Percentiles rank a stretch among this genome's conserved stretches.
phyloP scores from a whole-genome alignment of 768 basidiomycete genomes.

The Auricularia heimuer region DNA sequence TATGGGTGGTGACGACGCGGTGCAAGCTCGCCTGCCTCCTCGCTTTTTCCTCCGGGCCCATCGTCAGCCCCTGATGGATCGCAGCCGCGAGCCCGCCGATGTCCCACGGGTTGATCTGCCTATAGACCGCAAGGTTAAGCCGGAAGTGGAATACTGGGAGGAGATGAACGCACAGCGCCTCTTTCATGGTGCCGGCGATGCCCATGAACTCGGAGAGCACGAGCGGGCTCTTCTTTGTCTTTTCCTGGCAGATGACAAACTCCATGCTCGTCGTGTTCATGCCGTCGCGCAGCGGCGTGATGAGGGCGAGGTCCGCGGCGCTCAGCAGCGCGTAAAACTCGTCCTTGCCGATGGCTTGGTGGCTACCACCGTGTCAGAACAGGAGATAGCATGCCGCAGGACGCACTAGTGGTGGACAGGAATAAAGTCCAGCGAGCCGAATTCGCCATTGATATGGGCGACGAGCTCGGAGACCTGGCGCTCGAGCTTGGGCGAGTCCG shows the following conservation, averaged over 20 bases:
- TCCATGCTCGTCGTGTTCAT: constrained; percentile 99
- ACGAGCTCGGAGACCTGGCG: constrained; percentile 89
- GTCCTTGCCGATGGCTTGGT: constrained; percentile 94
- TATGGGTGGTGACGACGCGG: constrained; percentile 83
- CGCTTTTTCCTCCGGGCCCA: constrained; percentile 69
- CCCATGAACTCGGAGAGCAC: constrained; percentile 98
- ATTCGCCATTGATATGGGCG: constrained; percentile 91
- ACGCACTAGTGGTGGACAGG: constrained; percentile 97
- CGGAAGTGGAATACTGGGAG: neutral
- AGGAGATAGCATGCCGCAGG: neutral
- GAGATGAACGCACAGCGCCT: constrained; percentile 43
- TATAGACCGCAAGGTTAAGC: neutral
- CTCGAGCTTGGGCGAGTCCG: constrained; percentile 89
- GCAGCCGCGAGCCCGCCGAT: constrained; percentile 79
- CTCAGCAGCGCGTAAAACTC: constrained; percentile 94
- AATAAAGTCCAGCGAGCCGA: constrained; percentile 88
- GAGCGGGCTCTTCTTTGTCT: constrained; percentile 72
- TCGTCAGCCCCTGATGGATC: constrained; percentile 78
- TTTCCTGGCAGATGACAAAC: constrained; percentile 88
- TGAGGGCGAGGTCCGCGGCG: constrained; percentile 89
- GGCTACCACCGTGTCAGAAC: constrained; percentile 36
- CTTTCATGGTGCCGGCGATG: constrained; percentile 83
- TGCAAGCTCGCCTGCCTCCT: constrained; percentile 66
- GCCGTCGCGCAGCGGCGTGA: constrained; percentile 91
- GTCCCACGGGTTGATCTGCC: constrained; percentile 91